phyloP scores from a whole-genome alignment of 805 yeast genomes.

The Ogataea trehalophila region DNA sequence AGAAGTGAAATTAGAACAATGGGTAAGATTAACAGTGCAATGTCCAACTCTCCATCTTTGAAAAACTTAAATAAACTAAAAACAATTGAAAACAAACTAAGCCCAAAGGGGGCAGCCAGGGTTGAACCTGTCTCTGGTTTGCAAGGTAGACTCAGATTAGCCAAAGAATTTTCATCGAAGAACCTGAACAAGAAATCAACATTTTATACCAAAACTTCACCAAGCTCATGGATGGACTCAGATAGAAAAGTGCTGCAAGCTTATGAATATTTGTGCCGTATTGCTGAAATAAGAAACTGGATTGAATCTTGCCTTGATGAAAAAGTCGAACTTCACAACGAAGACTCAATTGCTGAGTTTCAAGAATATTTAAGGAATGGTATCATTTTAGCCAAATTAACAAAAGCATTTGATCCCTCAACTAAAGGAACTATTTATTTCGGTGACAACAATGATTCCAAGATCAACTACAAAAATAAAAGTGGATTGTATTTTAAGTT shows the following conservation, averaged over 20 bases:
- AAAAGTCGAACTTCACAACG: constrained; percentile 19
- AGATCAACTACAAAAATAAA: constrained; percentile 25
- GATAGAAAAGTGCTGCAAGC: constrained; percentile 25
- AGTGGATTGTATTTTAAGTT: constrained; percentile 70
- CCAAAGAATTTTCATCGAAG: constrained; percentile 11
- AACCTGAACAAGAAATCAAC: constrained; percentile 1
- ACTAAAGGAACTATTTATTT: constrained; percentile 52
- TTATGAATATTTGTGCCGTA: constrained; percentile 49
- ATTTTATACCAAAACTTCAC: constrained; percentile 1
- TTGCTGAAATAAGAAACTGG: constrained; percentile 49
- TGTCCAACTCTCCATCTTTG: constrained; percentile 33
- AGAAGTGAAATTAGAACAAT: constrained; percentile 27
- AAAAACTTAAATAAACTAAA: constrained; percentile 30
- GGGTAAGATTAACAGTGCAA: constrained; percentile 30
- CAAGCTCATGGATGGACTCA: constrained; percentile 23
- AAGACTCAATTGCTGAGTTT: constrained; percentile 41
- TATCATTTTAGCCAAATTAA: constrained; percentile 73
- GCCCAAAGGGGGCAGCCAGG: constrained; percentile 2
- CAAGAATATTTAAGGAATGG: constrained; percentile 77
- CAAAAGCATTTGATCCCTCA: constrained; percentile 66
- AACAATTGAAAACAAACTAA: constrained; percentile 26
- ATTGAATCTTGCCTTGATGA: constrained; percentile 32
- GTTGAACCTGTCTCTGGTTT: constrained; percentile 13
- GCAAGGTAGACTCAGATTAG: constrained; percentile 10
- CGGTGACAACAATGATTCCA: constrained; percentile 31